Conservation (phyloP, 768 basidiomycete genomes). For the Termitomyces sp. region DNA sequence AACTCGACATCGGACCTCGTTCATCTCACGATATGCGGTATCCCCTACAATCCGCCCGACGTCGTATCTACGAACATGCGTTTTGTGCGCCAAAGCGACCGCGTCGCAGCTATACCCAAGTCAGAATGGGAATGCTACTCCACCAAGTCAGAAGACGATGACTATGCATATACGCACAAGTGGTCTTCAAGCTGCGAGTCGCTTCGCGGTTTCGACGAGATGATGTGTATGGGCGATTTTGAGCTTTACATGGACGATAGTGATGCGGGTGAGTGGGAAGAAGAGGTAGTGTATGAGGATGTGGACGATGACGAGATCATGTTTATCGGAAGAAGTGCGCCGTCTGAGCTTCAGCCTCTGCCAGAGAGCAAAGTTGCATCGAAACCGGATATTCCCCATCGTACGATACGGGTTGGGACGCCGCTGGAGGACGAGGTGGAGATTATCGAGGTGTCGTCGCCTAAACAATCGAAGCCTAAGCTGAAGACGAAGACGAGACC, state of each 20-base stretch:
- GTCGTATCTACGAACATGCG: background rate
- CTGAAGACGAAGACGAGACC: background rate
- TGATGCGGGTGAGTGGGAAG: background rate
- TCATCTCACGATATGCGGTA: conserved; percentile 1
- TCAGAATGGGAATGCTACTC: background rate
- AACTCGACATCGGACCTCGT: background rate
- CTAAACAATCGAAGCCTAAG: background rate
- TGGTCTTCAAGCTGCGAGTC: background rate
- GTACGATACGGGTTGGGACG: background rate
- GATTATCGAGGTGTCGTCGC: background rate
- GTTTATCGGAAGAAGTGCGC: background rate
- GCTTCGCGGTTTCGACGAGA: background rate
- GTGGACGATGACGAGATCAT: conserved; percentile 4
- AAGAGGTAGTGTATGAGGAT: background rate
- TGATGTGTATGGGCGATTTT: background rate
- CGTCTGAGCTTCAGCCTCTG: background rate
- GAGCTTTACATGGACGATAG: background rate
- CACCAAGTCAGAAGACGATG: background rate
- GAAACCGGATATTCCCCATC: background rate
- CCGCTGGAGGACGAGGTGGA: background rate
- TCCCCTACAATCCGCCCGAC: background rate
- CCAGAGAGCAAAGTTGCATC: background rate
- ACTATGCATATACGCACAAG: background rate
- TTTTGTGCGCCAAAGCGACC: background rate
- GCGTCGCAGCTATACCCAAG: background rate